Conservation (phyloP, 73 alveolate species). For the Diophrys sp. region DNA sequence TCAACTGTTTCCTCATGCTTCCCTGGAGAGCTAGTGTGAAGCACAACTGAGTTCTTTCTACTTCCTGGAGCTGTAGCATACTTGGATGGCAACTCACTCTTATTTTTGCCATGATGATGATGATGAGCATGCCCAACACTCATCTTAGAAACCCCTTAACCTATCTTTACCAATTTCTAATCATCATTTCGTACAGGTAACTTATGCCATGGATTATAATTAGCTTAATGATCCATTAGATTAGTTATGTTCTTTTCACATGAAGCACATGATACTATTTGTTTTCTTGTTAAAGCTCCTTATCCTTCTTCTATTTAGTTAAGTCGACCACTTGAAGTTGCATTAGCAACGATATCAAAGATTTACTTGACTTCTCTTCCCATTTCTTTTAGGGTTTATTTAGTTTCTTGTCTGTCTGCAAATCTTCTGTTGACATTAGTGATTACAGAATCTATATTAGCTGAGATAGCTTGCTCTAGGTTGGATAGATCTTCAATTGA, state of each 20-base stretch:
- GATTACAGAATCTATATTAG: background rate
- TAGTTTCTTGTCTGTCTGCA: background rate
- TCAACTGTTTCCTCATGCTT: too few relatives aligned
- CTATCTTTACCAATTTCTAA: background rate
- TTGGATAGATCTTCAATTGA: background rate
- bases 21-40: background rate
- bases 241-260: background rate
- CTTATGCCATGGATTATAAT: background rate
- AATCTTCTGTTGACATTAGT: background rate
- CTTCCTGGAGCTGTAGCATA: background rate
- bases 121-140: too few relatives aligned
- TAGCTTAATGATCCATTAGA: background rate
- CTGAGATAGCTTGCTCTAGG: background rate
- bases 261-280: background rate
- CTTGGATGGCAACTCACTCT: background rate
- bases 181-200: background rate
- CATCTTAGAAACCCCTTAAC: background rate
- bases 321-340: background rate
- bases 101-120: background rate
- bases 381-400: background rate
- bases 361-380: background rate
- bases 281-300: background rate
- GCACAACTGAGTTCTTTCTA: background rate
- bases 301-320: background rate
- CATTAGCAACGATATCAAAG: background rate